Evolutionary conservation across 768 basidiomycete species (phyloP), one percentile per base, ranked within the genome.

Genomic region (Zangia roseola): DNA sequence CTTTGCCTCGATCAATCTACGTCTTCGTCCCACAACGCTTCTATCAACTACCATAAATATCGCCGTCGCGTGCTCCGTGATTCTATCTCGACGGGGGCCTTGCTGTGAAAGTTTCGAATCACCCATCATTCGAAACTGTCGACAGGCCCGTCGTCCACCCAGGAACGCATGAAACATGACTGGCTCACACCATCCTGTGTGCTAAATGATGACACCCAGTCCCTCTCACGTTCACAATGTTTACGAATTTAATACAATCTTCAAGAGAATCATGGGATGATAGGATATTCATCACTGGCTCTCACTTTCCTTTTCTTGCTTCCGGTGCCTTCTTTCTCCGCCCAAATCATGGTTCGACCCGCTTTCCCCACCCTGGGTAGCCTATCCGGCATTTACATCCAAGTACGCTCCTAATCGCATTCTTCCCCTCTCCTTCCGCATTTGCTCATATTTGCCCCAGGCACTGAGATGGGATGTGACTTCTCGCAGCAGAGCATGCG

Each of bases 21-120:
- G 34, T 21, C 57, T 65, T 68, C 65, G 49, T 55, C 47, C 57
- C 64, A 53, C 55, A 45, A 35, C 8, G 40, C 63, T 52, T 53
- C 54, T 14, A 50, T 54, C 36, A 39, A 40, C 25, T 51, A 33
- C 49, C 55, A 52, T 68, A 60, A 58, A 50, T 52, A 56, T 60
- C 50, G 40, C 61, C 56, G 38, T 45, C 34, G 43, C 43, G 4
- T n/a, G 40, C 35, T 40, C 52, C 52, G 17, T 43, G 10, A 24
- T 56, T 28, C 51, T 14, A 34, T 48, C 43, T 50, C 13, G 39
- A 42, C 55, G 43, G 50, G 41, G 37, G 38, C 49, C 51, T 42
- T 50, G 50, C n/a, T 48, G 51, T 35, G 40, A 36, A 49, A 47
- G 43, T 14, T 34, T 38, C 49, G 28, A 52, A 43, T 48, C 44